phyloP scores from a whole-genome alignment of 2,329 filamentous ascomycete genomes.

The Trichoderma brevicompactum region DNA sequence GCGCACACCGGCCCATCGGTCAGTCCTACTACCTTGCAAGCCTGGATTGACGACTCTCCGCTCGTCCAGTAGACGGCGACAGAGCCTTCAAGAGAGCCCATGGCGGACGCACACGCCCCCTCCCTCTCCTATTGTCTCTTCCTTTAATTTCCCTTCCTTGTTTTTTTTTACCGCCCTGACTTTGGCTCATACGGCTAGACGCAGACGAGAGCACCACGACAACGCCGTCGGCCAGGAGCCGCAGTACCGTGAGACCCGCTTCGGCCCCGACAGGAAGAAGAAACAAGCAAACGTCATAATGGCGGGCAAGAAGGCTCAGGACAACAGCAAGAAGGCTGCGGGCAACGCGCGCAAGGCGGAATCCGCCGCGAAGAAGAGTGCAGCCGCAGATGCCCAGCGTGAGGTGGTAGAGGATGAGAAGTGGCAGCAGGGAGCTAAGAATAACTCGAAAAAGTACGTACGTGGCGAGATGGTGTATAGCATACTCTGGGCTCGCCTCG shows the following conservation, averaged over 20 bases:
- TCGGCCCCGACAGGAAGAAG: neutral
- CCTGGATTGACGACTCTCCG: conserved; percentile 1
- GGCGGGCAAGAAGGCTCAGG: conserved; percentile 73
- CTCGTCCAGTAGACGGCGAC: conserved; percentile 9
- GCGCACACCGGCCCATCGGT: conserved; percentile 19
- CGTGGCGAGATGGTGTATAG: conserved; percentile 11
- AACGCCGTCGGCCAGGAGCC: conserved; percentile 6
- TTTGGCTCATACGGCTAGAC: conserved; percentile 23
- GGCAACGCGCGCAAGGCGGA: conserved; percentile 95
- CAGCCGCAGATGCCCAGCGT: conserved; percentile 68
- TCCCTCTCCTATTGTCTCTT: conserved; percentile 11
- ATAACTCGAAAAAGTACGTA: conserved; percentile 81
- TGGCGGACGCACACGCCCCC: conserved; percentile 20
- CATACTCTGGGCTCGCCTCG: neutral
- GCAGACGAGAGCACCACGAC: conserved; percentile 11
- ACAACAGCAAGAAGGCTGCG: conserved; percentile 85
- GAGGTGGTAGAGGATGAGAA: conserved; percentile 71
- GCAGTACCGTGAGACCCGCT: conserved; percentile 6
- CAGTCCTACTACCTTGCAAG: conserved; percentile 26
- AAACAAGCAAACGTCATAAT: conserved; percentile 49
- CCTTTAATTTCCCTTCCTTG: conserved; percentile 24
- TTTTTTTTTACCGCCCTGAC: neutral
- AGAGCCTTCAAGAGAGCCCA: conserved; percentile 8
- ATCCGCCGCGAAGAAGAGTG: conserved; percentile 77
- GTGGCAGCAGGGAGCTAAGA: conserved; percentile 88